Evolutionary conservation across 2,329 filamentous ascomycete genomes (phyloP), one percentile per base, ranked within the genome.

Genomic region (Fonsecaea monophora): DNA sequence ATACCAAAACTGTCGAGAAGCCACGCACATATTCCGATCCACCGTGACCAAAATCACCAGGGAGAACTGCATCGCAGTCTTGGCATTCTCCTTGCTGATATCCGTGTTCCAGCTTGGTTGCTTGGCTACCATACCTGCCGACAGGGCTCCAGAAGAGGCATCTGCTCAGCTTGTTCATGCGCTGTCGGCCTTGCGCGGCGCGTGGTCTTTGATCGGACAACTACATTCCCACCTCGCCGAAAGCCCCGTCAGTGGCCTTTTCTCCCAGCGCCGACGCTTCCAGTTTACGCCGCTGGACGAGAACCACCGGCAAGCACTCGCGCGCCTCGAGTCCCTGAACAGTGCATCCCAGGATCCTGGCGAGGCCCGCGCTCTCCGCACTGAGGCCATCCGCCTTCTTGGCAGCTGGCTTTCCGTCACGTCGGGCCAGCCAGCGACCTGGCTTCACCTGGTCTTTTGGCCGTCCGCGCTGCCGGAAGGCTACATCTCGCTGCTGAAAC

Each of bases 21-120:
- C 56, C 15, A 59, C 56, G 8, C 18, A 45, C 32, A 38, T 42
- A 8, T 59, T 59, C 13, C 56, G 56, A 45, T 59, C 56, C n/a
- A 45, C 35, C 13, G 56, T 59, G 15, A 32, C 35, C 10, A 15
- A 45, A 18, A 59, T 59, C 35, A 59, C 35, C 18, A 45, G 15
- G 18, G 56, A 59, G 18, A 59, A 59, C 56, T 59, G 56, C 25
- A n/a, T 59, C 25, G 56, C 56, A 59, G 56, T 59, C 5, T 13
- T 59, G 3, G 56, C 35, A 12, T 59, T 59, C 56, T 59, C 56
- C 25, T 34, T 59, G 15, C 8, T 59, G 56, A 59, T 59, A 59
- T 59, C 56, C 18, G 56, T 59, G 10, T 59, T 59, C 34, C 56
- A 59, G 56, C 56, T 59, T 40, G 56, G 56, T 30, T 30, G 15